Base-by-base conservation (phyloP, 768 basidiomycete species). In the Hericium alpestre region DNA sequence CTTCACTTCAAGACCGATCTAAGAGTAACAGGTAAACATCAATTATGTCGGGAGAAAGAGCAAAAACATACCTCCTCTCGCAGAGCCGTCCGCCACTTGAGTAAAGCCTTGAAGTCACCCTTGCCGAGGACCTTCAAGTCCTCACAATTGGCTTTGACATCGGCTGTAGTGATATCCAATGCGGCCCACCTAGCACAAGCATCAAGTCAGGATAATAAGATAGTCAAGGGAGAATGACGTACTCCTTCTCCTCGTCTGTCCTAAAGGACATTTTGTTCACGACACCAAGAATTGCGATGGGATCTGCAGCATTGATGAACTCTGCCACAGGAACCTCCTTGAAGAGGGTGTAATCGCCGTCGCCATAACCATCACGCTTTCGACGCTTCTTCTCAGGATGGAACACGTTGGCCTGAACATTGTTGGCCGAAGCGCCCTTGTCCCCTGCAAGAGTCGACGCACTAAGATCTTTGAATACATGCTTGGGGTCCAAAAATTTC, bases 61-160 rank as follows among this genome's bases (percentile, higher is more conserved):
- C 12, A 63, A 41, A 67, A 39, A 52, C 75, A n/a, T 55, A 90
- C 91, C 78, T 97, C 92, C 71, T 97, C 85, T 27, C 96, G 86
- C 37, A 98, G 74, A 5, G 83, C 81, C 46, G 83, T 71, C 52
- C 96, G 80, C 95, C 95, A 99, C 73, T 87, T 97, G 57, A 98
- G 75, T 55, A 99, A 73, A 9, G 79, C 66, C 70, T 97, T 98
- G 76, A 99, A 99, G 67, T 99, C 96, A 27, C 94, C 89, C 73
- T 97, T 99, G 38, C 96, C 96, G 38, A 99, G 74, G 4, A 99
- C 96, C 69, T 95, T 97, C 62, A 99, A 76, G 76, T 99, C 96
- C 20, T 85, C 81, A 62, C 86, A 87, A 68, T 90, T 92, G n/a
- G 78, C 75, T 67, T 82, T 81, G 60, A 98, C 74, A 54, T 98